Percentiles rank a stretch among this genome's conserved stretches.
These are phyloP conservation scores for Pyrenula massariospora DNA, from an alignment of 495 filamentous ascomycete species.

Conservation along the genomic window DNA sequence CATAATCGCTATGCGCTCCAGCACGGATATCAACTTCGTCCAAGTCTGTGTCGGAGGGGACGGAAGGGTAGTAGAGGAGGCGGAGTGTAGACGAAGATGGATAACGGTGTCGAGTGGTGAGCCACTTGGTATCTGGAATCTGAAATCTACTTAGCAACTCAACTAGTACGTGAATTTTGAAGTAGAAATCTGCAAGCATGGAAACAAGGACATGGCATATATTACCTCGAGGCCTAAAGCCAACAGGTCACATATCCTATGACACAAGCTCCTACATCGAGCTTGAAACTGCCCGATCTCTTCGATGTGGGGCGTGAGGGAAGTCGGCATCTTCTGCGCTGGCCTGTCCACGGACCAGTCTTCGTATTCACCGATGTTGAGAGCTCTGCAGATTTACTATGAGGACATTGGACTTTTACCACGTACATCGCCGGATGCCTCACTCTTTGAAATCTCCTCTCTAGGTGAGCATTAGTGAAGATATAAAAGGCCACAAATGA, in stretches of 20 bases:
- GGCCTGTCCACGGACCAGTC: conserved; percentile 40
- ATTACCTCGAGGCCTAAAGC: conserved; percentile 63
- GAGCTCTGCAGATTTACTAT: conserved; percentile 44
- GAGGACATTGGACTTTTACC: too few relatives aligned
- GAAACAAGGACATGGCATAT: neutral
- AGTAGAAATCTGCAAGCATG: too few relatives aligned
- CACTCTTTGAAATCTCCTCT: conserved; percentile 95
- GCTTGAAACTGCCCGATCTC: conserved; percentile 53
- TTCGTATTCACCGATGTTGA: conserved; percentile 80
- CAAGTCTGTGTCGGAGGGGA: conserved; percentile 24
- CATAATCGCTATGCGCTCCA: conserved; percentile 60
- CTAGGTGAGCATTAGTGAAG: neutral
- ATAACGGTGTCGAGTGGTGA: conserved; percentile 60
- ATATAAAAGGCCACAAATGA: neutral
- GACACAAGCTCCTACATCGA: conserved; percentile 63
- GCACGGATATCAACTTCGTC: conserved; percentile 48
- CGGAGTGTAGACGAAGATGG: conserved; percentile 66
- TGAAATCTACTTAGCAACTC: too few relatives aligned
- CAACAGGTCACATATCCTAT: conserved; percentile 59
- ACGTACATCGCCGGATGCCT: conserved; percentile 10
- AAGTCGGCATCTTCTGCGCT: conserved; percentile 65
- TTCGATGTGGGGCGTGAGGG: conserved; percentile 45
- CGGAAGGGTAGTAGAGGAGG: conserved; percentile 67
- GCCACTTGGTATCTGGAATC: conserved; percentile 50
- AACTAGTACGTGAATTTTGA: too few relatives aligned